Conservation (phyloP, 176 grass and related monocot species). For the Melocanna baccifera region DNA sequence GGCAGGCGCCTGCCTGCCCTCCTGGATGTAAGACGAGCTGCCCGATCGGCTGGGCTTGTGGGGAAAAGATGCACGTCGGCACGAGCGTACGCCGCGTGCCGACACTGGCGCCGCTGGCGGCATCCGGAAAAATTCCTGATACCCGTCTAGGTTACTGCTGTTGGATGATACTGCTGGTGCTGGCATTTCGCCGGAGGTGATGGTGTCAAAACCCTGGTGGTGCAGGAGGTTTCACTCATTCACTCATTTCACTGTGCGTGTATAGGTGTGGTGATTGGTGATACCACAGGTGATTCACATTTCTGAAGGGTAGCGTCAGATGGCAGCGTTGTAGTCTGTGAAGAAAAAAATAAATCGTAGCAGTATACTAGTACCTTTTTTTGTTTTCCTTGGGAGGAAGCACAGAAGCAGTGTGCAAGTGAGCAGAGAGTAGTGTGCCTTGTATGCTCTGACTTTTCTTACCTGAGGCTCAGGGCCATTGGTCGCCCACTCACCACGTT, state of each 20-base stretch:
- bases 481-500: too few relatives aligned
- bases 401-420: too few relatives aligned
- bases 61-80: neutral
- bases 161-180: slow-evolving; percentile 24
- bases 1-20: neutral
- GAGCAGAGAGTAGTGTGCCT: too few relatives aligned
- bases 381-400: too few relatives aligned
- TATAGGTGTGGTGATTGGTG: neutral
- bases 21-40: neutral
- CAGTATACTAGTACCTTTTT: too few relatives aligned
- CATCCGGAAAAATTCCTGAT: neutral
- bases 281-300: neutral
- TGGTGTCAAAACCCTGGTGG: neutral
- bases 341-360: neutral
- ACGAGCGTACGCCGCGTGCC: neutral
- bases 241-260: neutral
- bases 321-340: neutral
- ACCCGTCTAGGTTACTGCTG: neutral
- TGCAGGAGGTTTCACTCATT: neutral
- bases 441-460: too few relatives aligned
- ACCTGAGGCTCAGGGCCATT: too few relatives aligned
- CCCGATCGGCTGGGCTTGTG: neutral
- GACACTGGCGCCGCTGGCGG: neutral
- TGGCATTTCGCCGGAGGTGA: neutral
- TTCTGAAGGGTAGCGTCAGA: neutral